These are phyloP conservation scores for Spergularia bocconei DNA, from an alignment of 148 eudicot genomes.

Conservation along the genomic window DNA sequence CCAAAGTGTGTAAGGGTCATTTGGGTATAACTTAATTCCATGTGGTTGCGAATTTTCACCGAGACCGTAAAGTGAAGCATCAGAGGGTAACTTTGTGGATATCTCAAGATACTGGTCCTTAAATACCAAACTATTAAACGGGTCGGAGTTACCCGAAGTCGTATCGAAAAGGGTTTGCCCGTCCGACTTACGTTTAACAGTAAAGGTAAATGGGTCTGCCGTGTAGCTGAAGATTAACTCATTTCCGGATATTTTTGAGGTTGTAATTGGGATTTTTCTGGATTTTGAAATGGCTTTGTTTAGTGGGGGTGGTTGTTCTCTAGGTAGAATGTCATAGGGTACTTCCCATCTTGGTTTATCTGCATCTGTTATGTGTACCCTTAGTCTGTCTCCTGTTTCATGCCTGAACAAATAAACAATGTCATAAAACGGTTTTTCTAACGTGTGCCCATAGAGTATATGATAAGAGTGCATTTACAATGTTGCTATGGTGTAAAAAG, in stretches of 20 bases:
- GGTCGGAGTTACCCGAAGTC: conserved; percentile 40
- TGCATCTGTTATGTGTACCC: conserved; percentile 85
- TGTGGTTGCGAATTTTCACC: conserved; percentile 91
- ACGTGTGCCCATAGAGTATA: too few species aligned
- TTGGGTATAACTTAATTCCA: conserved; percentile 75
- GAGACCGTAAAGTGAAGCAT: conserved; percentile 79
- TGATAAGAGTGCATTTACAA: too few species aligned
- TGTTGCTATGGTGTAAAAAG: too few species aligned
- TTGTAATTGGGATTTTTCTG: conserved; percentile 44
- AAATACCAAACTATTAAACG: conserved; percentile 53
- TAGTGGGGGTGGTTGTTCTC: conserved; percentile 56
- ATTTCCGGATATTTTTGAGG: conserved; percentile 41
- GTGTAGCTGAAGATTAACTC: conserved; percentile 62
- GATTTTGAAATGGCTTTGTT: conserved; percentile 37
- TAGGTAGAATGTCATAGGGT: conserved; percentile 74
- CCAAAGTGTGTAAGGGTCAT: conserved; percentile 79
- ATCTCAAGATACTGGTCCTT: conserved; percentile 89
- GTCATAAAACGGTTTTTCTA: too few species aligned
- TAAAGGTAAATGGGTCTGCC: conserved; percentile 66
- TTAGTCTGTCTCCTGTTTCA: conserved; percentile 66
- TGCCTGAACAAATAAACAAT: conserved; percentile 50
- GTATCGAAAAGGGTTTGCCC: conserved; percentile 79
- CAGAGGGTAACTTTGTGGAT: conserved; percentile 63
- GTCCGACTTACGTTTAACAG: conserved; percentile 67
- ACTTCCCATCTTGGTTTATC: conserved; percentile 89